Base-by-base conservation (phyloP, 305 asterid genomes). In the Fraxinus sp. region DNA sequence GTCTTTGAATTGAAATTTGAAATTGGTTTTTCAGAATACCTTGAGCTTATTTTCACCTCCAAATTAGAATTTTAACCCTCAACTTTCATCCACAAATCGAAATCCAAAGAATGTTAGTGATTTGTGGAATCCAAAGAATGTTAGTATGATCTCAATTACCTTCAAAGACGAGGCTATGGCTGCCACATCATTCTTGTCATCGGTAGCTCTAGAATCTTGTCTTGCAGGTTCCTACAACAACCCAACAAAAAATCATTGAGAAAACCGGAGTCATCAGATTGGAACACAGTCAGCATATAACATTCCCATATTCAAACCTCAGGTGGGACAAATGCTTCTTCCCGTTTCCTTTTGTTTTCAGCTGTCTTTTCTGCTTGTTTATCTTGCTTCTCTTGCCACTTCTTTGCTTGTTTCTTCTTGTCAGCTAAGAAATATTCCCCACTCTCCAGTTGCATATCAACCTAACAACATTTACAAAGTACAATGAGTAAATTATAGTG, bases 391-490 rank as follows among this genome's bases (percentile, higher is more conserved):
- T 93, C 99, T 83, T 84, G 89, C 98, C 97, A 94, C 84, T 92
- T 90, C 93, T 91, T 93, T 0, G 92, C 97, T 82, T 85, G 91
- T 87, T 93, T 95, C 89, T 90, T 95, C 84, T 85, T 85, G 59
- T 91, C 95, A 83, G 92, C 91, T 41, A 91, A 83, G 93, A 95
- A 95, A 89, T 90, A 95, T 77, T 95, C 97, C 70, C 99, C 99
- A 82, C 91, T 92, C 89, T 90, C 99, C 89, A 95, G 84, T 89
- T 89, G 94, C 86, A 74, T 20, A 91, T 94, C 99, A 85, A 95
- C 81, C 98, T 95, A 89, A 78, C 36, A 89, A 78, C 32, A 81
- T 70, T 80, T 77, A 74, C 81, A 82, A 57, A n/a, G 28, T n/a
- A 66, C 1, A 73, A 71, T 5, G 44, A 79, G 64, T 16, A 22